These are phyloP conservation scores for Hyaloraphidium curvatum DNA, from an alignment of 192 early-diverging fungal species.

Conservation along the genomic window DNA sequence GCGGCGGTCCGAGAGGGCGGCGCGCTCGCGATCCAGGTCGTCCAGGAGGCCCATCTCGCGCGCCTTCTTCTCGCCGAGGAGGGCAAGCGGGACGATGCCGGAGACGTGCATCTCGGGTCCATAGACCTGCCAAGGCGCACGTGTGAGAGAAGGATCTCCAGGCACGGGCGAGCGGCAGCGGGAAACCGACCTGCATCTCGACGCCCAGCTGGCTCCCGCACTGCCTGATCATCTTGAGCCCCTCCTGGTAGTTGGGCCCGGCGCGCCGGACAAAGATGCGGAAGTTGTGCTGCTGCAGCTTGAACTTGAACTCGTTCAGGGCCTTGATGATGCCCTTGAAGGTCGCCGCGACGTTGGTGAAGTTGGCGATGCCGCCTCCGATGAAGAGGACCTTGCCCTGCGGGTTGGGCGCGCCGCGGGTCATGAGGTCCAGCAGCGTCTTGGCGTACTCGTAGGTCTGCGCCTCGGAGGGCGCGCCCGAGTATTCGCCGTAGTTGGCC, in stretches of 20 bases:
- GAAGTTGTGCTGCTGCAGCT: slow-evolving; percentile 67
- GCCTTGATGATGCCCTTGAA: slow-evolving; percentile 99
- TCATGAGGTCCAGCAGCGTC: slow-evolving; percentile 97
- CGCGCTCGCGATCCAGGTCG: slow-evolving; percentile 12
- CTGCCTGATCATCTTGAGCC: slow-evolving; percentile 82
- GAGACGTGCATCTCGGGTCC: slow-evolving; percentile 97
- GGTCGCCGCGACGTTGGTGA: slow-evolving; percentile 95
- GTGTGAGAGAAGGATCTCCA: too few species aligned
- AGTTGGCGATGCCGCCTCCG: slow-evolving; percentile 99
- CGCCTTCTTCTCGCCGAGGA: slow-evolving; percentile 41
- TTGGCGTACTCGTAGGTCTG: slow-evolving; percentile 99
- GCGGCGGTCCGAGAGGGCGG: slow-evolving; percentile 7
- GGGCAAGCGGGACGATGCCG: slow-evolving; percentile 91
- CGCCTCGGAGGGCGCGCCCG: slow-evolving; percentile 94
- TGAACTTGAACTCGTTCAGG: slow-evolving; percentile 76
- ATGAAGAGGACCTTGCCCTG: slow-evolving; percentile 95
- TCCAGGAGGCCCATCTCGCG: slow-evolving; percentile 2
- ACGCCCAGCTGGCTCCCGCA: slow-evolving; percentile 83
- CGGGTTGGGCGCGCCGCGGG: slow-evolving; percentile 57
- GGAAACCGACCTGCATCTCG: slow-evolving; percentile 76
- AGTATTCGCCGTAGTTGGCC: slow-evolving; percentile 99
- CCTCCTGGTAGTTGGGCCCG: slow-evolving; percentile 99
- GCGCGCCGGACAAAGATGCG: slow-evolving; percentile 94
- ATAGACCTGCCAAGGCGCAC: too few species aligned
- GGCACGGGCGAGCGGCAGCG: too few species aligned